Conservation (phyloP, 768 basidiomycete genomes). For the Clathrus columnatus region DNA sequence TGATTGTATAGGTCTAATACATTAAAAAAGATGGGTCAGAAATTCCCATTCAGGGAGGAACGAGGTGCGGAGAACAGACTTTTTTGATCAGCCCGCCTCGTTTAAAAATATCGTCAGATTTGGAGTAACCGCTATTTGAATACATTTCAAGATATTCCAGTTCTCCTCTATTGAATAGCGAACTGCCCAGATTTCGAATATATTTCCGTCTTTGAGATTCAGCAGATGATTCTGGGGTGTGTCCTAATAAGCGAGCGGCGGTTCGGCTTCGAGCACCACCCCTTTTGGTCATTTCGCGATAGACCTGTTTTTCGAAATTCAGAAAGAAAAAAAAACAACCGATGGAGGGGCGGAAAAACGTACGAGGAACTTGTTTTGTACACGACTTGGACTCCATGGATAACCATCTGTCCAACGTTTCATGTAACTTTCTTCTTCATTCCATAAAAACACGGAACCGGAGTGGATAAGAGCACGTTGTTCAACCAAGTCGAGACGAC, state of each 20-base stretch:
- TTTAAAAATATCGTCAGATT: conserved; percentile 42
- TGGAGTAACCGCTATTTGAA: conserved; percentile 7
- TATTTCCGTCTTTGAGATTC: conserved; percentile 32
- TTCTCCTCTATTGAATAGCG: conserved; percentile 16
- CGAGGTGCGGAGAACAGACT: conserved; percentile 26
- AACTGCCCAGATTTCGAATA: neutral
- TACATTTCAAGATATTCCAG: neutral
- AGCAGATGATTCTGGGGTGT: conserved; percentile 18
- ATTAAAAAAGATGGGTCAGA: neutral
- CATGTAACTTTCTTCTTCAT: conserved; percentile 82
- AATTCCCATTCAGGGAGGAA: neutral
- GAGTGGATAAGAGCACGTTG: conserved; percentile 42
- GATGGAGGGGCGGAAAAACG: conserved; percentile 15
- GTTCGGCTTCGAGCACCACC: conserved; percentile 37
- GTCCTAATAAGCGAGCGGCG: neutral
- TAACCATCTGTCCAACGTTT: conserved; percentile 80
- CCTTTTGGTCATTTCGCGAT: conserved; percentile 71
- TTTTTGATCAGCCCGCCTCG: conserved; percentile 76
- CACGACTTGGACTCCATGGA: conserved; percentile 77
- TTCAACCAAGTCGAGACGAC: conserved; percentile 77
- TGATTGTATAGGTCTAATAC: conserved; percentile 74
- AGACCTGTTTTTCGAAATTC: conserved; percentile 41
- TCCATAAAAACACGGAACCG: conserved; percentile 64
- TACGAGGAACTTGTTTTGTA: conserved; percentile 79
- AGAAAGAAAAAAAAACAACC: neutral